Conservation (phyloP, 352 stramenopile genomes). For the Phytophthora lateralis region DNA sequence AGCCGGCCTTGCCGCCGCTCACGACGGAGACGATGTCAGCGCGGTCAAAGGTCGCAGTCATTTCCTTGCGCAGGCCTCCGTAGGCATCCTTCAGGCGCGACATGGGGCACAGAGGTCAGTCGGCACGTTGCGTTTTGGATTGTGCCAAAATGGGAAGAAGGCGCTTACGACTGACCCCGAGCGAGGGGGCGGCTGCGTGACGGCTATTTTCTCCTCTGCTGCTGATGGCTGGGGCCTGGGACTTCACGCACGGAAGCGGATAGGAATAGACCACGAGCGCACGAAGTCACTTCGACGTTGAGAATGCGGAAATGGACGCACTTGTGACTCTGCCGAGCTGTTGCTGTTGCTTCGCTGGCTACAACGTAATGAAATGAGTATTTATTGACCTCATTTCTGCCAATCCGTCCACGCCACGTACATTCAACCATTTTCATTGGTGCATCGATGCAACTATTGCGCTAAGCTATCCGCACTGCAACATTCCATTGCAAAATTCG, state of each 20-base stretch:
- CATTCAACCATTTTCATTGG: not conserved
- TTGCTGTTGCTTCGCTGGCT: not conserved
- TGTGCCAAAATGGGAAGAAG: conserved; percentile 30
- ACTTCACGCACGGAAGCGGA: not conserved
- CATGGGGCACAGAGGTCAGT: conserved; percentile 39
- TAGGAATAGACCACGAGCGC: conserved; percentile 14
- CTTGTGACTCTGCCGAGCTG: too few species aligned
- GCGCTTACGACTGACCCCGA: conserved; percentile 38
- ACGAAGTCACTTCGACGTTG: not conserved
- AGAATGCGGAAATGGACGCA: conserved; percentile 9
- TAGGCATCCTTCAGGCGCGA: conserved; percentile 79
- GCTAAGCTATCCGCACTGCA: too few species aligned
- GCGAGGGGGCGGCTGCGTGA: conserved; percentile 30
- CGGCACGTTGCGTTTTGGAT: conserved; percentile 22
- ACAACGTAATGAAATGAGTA: too few species aligned
- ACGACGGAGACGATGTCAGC: conserved; percentile 70
- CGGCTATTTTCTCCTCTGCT: conserved; percentile 37
- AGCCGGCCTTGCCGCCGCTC: conserved; percentile 72
- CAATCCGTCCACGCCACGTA: conserved; percentile 18
- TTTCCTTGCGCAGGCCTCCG: conserved; percentile 80
- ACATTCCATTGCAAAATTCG: not conserved
- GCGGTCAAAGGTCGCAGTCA: conserved; percentile 71
- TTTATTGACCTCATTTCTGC: not conserved
- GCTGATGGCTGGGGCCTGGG: not conserved
- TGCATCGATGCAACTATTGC: too few species aligned